Percentiles rank a stretch among this genome's conserved stretches.
Conservation (phyloP, 139 green algal species). For the Chlorella sp. region DNA sequence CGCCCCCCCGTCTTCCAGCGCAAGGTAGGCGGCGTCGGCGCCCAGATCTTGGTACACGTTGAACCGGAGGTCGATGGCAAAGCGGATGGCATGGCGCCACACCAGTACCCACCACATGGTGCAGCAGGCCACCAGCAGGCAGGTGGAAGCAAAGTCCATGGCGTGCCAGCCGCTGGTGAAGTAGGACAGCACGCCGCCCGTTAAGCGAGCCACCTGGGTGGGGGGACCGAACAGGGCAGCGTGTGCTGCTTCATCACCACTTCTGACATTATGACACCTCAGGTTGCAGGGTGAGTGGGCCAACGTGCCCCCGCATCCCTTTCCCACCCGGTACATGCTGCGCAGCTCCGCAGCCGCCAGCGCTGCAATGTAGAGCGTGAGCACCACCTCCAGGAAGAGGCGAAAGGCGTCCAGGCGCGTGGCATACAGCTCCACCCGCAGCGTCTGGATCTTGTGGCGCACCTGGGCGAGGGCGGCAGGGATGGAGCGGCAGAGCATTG, state of each 20-base stretch:
- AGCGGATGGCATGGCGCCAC: neutral
- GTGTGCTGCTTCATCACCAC: too few species aligned
- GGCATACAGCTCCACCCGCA: slow-evolving; percentile 81
- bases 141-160: slow-evolving; percentile 76
- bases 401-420: slow-evolving; percentile 57
- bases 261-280: too few species aligned
- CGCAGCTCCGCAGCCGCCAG: too few species aligned
- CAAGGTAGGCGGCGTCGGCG: slow-evolving; percentile 70
- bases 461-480: too few species aligned
- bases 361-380: slow-evolving; percentile 60
- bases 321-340: slow-evolving; percentile 39
- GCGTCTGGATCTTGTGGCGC: slow-evolving; percentile 72
- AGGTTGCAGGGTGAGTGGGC: too few species aligned
- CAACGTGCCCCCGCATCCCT: too few species aligned
- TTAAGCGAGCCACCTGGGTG: neutral
- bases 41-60: slow-evolving; percentile 75
- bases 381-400: slow-evolving; percentile 74
- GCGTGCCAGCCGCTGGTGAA: slow-evolving; percentile 74
- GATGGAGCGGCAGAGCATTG: too few species aligned
- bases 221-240: too few species aligned
- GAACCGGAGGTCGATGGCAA: slow-evolving; percentile 34
- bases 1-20: slow-evolving; percentile 54
- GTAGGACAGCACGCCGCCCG: slow-evolving; percentile 45
- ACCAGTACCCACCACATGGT: neutral
- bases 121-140: slow-evolving; percentile 61